Base-by-base conservation (phyloP, 2,329 filamentous ascomycete genomes). In the Coniosporium tulheliwenetii region DNA sequence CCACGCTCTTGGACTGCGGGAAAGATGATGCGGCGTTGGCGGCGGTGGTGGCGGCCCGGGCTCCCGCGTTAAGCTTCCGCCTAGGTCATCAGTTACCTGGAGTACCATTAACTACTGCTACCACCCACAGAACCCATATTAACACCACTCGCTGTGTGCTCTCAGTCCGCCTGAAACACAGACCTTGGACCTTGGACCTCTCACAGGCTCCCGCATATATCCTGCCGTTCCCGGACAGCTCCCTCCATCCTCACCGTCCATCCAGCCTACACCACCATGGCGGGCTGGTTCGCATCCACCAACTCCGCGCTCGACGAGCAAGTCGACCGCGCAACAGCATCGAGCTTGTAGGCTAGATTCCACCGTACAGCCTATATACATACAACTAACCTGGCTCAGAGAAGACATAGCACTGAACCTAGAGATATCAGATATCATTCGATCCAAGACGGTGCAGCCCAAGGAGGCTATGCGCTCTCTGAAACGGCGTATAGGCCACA, bases 391-490 rank as follows among this genome's bases (percentile, higher is more conserved):
- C 7, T 26, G 19, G 19, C 5, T 8, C 52, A 93, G 85, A 50
- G 87, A 98, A 65, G 89, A 98, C 57, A 96, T 98, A 59, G 82
- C 91, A 34, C 76, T 95, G 51, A 96, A 96, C 60, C 79, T 98
- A 55, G 91, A 98, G 64, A 96, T 98, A 52, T 95, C 89, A 60
- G 91, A 98, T 66, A 71, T 93, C 52, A 95, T 98, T 61, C 78
- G 91, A 52, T 96, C 87, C 55, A 96, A 96, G 69, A 93, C 86
- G 13, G 89, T 98, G 39, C 86, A 87, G 60, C 89, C 91, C 41
- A 95, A 89, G 63, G 91, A 98, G 63, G 91, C 91, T 46, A 98
- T 98, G 91, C 84, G 86, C 59, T 89, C 85, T 36, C 69, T 98
- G 54, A 96, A 95, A 67, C 78, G 78, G 58, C 80, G 91, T 59